Base-by-base conservation (phyloP, 305 asterid genomes). In the Fraxinus platypoda region DNA sequence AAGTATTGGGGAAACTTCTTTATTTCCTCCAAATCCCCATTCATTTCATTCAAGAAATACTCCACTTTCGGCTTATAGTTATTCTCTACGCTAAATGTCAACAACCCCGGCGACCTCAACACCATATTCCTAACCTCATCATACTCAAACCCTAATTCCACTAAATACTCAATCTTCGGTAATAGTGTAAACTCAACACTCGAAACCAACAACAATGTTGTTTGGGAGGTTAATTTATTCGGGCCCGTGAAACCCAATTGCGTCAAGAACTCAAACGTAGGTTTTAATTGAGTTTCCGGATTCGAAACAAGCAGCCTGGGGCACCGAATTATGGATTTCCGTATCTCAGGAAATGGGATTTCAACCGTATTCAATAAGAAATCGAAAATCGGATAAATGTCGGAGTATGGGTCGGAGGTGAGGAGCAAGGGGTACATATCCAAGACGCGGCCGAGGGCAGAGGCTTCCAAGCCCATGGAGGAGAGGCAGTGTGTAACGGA, bases 1-100 rank as follows among this genome's bases (percentile, higher is more conserved):
- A 92, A 94, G 74, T 91, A 94, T 85, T 95, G 99, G 1, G 98
- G 99, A 75, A 95, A 95, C 87, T 81, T 88, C 95, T 90, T 94
- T 31, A 95, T 59, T 35, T 95, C 97, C 82, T 85, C 88, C 85
- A 95, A 81, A 81, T 89, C 80, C 82, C 96, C 95, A 28, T 88
- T 83, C 97, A 95, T 93, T 26, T 92, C 97, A 82, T 90, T 79
- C 78, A 90, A 15, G 74, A 95, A 95, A 74, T 91, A 94, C 84
- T 86, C 93, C 78, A 87, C 74, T 80, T 95, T 95, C 1, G 97
- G 99, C 88, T 62, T 86, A 54, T 72, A 95, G 81, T 95, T 95
- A 21, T 89, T 92, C 90, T 95, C 97, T 78, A 95, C 85, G 72
- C 99, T 95, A 75, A 88, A 94, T 31, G 97, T 95, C 90, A 94